phyloP scores from a whole-genome alignment of 495 filamentous ascomycete species.

The Hyaloscypha finlandica region DNA sequence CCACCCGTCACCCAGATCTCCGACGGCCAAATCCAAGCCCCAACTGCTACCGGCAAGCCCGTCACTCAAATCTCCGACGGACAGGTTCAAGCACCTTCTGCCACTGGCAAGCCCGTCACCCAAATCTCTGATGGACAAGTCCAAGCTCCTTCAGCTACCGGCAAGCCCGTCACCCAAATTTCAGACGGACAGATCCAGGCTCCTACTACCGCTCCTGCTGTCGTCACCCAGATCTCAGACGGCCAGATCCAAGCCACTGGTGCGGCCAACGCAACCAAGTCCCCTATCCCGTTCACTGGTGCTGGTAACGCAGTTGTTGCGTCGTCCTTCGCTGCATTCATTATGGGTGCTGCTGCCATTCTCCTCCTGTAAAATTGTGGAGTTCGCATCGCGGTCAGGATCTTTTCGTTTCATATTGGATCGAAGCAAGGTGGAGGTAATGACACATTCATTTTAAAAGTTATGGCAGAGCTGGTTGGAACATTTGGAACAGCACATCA shows the following conservation, averaged over 20 bases:
- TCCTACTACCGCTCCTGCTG: conserved; percentile 1
- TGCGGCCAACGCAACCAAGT: conserved; percentile 13
- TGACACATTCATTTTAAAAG: conserved; percentile 5
- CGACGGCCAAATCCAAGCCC: conserved; percentile 29
- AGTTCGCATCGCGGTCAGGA: background rate
- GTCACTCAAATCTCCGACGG: conserved; percentile 36
- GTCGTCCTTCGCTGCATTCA: conserved; percentile 17
- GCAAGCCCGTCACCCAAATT: conserved; percentile 9
- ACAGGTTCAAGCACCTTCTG: conserved; percentile 36
- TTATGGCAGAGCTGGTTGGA: conserved; percentile 24
- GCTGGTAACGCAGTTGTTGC: conserved; percentile 11
- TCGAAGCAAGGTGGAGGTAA: background rate
- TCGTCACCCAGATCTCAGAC: conserved; percentile 25
- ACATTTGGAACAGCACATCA: background rate
- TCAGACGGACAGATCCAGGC: conserved; percentile 19
- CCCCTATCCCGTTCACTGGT: conserved; percentile 18
- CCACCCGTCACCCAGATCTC: conserved; percentile 33
- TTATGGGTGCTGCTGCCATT: conserved; percentile 24
- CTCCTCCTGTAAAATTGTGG: conserved; percentile 30
- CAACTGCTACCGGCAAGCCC: conserved; percentile 17
- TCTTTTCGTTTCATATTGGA: background rate
- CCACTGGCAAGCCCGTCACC: conserved; percentile 12
- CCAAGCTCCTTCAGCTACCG: conserved; percentile 28
- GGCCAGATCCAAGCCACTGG: conserved; percentile 22
- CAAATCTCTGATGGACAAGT: conserved; percentile 40